phyloP scores from a whole-genome alignment of 2,329 filamentous ascomycete species.

The Nemania sp. region DNA sequence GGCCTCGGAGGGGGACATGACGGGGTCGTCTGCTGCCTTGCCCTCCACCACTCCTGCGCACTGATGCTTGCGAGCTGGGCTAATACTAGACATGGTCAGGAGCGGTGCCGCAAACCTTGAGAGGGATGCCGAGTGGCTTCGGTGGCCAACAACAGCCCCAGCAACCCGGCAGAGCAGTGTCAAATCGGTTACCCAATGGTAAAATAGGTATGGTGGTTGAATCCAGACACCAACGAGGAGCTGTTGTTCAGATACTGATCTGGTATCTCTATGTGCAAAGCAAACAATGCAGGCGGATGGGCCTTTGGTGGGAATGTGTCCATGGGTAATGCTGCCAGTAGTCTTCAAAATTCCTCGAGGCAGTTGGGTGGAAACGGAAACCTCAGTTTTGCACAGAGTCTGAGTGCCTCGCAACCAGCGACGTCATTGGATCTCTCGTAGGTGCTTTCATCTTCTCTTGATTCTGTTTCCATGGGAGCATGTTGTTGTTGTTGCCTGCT shows the following conservation, averaged over 20 bases:
- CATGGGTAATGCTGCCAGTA: constrained; percentile 58
- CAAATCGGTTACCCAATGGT: constrained; percentile 66
- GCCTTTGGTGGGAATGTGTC: constrained; percentile 65
- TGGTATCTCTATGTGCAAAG: constrained; percentile 38
- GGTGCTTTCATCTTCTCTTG: constrained; percentile 44
- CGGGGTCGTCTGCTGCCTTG: background rate
- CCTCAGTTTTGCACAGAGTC: constrained; percentile 69
- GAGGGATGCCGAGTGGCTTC: constrained; percentile 65
- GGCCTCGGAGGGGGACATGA: no score
- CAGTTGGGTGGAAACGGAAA: constrained; percentile 63
- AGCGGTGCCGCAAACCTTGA: constrained; percentile 64
- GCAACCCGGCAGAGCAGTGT: constrained; percentile 57
- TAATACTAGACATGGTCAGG: constrained; percentile 49
- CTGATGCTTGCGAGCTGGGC: constrained; percentile 34
- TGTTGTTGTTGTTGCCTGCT: background rate
- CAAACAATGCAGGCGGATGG: constrained; percentile 61
- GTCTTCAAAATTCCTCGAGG: constrained; percentile 57
- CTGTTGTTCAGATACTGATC: constrained; percentile 35
- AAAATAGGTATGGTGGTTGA: constrained; percentile 60
- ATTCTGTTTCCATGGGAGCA: background rate
- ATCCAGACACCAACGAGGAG: constrained; percentile 6
- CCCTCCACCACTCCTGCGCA: constrained; percentile 19
- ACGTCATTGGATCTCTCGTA: constrained; percentile 69
- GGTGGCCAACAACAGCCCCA: constrained; percentile 62
- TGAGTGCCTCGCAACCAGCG: constrained; percentile 65